Base-by-base conservation (phyloP, 2,329 filamentous ascomycete species). In the Cryphonectria naterciae region DNA sequence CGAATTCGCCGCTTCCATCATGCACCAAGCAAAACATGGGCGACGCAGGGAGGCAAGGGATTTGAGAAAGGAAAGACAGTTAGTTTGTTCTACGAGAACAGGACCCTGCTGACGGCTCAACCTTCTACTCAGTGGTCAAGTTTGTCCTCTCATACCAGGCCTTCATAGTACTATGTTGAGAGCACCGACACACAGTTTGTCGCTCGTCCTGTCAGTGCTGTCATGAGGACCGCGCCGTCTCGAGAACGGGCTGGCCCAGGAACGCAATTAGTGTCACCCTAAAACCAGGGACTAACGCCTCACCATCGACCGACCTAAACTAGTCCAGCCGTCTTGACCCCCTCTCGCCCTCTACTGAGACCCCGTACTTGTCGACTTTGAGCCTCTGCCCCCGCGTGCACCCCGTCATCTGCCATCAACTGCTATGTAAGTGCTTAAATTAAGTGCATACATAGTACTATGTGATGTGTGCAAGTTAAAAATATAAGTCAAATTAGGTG, bases 211-310 rank as follows among this genome's bases (percentile, higher is more conserved):
- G 56, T 22, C 56, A 61, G 32, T 61, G 32, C 56, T 37, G 56
- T 35, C 56, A 61, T n/a, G 28, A 35, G 56, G 32, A 37, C n/a
- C 39, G 15, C 32, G 32, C 61, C 37, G 39, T 28, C 63, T 52
- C 64, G 32, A 35, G 46, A n/a, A 11, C 10, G 58, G 58, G 4
- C 35, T 32, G 15, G 32, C n/a, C 32, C 46, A n/a, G 43, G 64
- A 54, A 49, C 22, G 63, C 43, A 22, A 32, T 65, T 65, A 39
- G 67, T 68, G 58, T 28, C 58, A 56, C 56, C 19, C 65, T n/a
- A 54, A 68, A 54, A 67, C 17, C 67, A 58, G 37, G 69, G 46
- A 67, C 70, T 72, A 67, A 70, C 65, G 68, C 70, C 68, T 70
- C 70, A 72, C 58, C 68, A 72, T 72, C 67, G 46, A 43, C 49